These are phyloP conservation scores for Xylariomycetidae sp. DNA, from an alignment of 2,329 filamentous ascomycete species.

Conservation along the genomic window DNA sequence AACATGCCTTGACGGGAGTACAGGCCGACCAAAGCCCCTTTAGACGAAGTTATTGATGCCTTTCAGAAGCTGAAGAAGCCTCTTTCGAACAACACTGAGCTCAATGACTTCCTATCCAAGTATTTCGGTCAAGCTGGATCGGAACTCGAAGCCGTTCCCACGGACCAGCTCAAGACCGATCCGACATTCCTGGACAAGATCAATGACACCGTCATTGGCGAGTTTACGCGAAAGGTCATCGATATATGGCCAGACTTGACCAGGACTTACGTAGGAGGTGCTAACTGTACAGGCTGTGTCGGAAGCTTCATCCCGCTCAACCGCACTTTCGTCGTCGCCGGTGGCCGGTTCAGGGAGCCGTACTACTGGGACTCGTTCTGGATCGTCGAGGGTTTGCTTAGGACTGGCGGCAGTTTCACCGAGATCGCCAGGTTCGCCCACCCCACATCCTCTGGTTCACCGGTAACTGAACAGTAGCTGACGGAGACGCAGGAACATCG, in stretches of 20 bases:
- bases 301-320: slow-evolving; percentile 62
- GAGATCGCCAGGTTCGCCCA: slow-evolving; percentile 44
- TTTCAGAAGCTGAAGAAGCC: slow-evolving; percentile 55
- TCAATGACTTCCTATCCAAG: slow-evolving; percentile 54
- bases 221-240: slow-evolving; percentile 59
- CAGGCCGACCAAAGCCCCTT: slow-evolving; percentile 53
- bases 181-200: slow-evolving; percentile 52
- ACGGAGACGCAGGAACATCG: slow-evolving; percentile 43
- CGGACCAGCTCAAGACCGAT: slow-evolving; percentile 46
- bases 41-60: slow-evolving; percentile 55
- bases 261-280: slow-evolving; percentile 47
- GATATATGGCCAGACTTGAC: slow-evolving; percentile 65
- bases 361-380: slow-evolving; percentile 70
- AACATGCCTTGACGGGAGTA: slow-evolving; percentile 7
- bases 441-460: too few species aligned
- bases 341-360: slow-evolving; percentile 63
- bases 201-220: slow-evolving; percentile 49
- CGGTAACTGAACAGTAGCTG: too few species aligned
- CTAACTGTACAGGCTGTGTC: slow-evolving; percentile 53
- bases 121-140: slow-evolving; percentile 60
- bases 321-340: slow-evolving; percentile 63
- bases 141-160: slow-evolving; percentile 51
- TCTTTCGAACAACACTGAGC: slow-evolving; percentile 55
- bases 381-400: slow-evolving; percentile 60
- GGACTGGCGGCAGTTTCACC: slow-evolving; percentile 58